Conservation (phyloP, 805 yeast genomes). For the Candida rishiriensis region DNA sequence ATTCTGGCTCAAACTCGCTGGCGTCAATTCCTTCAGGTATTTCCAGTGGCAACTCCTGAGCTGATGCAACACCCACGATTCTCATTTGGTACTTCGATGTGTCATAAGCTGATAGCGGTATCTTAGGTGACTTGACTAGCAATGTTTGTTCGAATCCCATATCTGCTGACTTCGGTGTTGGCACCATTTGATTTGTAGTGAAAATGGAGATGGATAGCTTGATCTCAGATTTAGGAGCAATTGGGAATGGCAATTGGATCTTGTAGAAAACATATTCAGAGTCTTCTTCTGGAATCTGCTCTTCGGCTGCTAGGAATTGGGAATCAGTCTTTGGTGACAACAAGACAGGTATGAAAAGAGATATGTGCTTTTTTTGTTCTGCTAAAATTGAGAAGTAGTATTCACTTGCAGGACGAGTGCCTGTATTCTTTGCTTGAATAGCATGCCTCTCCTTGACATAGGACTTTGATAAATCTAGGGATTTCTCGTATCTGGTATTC, state of each 20-base stretch:
- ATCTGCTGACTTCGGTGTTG: constrained; percentile 60
- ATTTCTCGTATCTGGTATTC: constrained; percentile 51
- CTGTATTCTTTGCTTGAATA: constrained; percentile 58
- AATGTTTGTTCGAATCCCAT: constrained; percentile 61
- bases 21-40: constrained; percentile 25
- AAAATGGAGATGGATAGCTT: constrained; percentile 47
- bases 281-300: constrained; percentile 10
- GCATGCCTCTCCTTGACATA: constrained; percentile 59
- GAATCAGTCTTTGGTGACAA: constrained; percentile 14
- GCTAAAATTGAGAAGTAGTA: constrained; percentile 60
- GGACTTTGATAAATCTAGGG: constrained; percentile 60
- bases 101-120: constrained; percentile 57
- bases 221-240: constrained; percentile 56
- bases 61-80: constrained; percentile 11
- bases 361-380: constrained; percentile 25
- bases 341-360: constrained; percentile 23
- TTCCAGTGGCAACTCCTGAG: constrained; percentile 13
- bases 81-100: constrained; percentile 33
- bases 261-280: constrained; percentile 36
- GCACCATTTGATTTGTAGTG: constrained; percentile 42
- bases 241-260: constrained; percentile 55
- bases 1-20: constrained; percentile 19
- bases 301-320: constrained; percentile 18
- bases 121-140: constrained; percentile 44
- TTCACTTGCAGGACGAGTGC: constrained; percentile 42